phyloP scores from a whole-genome alignment of 148 eudicot genomes.

The Persicaria tinctoria region DNA sequence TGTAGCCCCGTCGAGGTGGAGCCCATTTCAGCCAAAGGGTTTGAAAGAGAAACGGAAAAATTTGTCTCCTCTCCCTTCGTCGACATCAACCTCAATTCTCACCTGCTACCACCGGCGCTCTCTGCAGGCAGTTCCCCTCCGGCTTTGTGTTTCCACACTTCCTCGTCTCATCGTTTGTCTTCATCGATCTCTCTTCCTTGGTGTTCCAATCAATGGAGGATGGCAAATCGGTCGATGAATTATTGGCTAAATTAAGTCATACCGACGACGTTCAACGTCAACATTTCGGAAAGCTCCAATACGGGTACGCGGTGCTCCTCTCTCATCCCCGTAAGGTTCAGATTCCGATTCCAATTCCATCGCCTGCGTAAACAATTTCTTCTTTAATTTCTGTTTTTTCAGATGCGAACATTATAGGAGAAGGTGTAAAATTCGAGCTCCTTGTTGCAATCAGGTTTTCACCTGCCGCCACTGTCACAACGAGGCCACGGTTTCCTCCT shows the following conservation, averaged over 20 bases:
- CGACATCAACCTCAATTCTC: too few relatives aligned
- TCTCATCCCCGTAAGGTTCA: not conserved
- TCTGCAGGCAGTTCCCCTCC: constrained; percentile 3
- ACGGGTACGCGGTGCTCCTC: constrained; percentile 32
- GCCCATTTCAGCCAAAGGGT: too few relatives aligned
- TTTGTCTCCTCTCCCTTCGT: too few relatives aligned
- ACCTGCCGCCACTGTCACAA: constrained; percentile 98
- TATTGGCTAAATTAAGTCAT: not conserved
- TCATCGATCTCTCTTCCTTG: not conserved
- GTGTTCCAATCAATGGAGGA: constrained; percentile 6
- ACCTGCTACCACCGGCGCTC: not conserved
- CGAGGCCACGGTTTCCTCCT: constrained; percentile 47
- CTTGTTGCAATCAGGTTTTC: constrained; percentile 87
- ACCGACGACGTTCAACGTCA: constrained; percentile 8
- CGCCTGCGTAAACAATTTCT: not conserved
- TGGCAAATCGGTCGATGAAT: not conserved
- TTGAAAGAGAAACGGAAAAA: too few relatives aligned
- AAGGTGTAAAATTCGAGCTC: constrained; percentile 90
- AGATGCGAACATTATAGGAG: constrained; percentile 96
- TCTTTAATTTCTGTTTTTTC: constrained; percentile 13
- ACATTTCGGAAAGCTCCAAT: constrained; percentile 35
- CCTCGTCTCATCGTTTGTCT: not conserved
- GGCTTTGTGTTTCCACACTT: not conserved
- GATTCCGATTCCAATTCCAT: not conserved
- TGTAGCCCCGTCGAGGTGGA: too few relatives aligned